Conservation (phyloP, 164 flowering plant species). For the Nymphaea thermarum region DNA sequence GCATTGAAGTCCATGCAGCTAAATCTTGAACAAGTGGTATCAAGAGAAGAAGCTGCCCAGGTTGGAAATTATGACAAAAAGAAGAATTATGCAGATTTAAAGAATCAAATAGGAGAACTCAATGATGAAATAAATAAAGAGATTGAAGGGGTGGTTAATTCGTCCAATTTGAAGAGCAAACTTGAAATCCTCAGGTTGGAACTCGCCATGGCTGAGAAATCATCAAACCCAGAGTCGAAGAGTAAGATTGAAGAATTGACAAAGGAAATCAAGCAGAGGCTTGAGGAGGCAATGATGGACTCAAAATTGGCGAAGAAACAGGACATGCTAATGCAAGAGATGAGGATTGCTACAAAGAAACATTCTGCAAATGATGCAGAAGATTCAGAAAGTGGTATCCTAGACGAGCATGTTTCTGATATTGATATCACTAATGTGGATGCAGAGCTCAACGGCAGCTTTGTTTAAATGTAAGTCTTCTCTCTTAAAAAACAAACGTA, state of each 20-base stretch:
- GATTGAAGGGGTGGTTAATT: slow-evolving; percentile 33
- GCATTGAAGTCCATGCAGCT: slow-evolving; percentile 37
- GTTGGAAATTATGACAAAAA: slow-evolving; percentile 11
- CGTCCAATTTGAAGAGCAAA: slow-evolving; percentile 42
- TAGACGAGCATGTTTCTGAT: not conserved
- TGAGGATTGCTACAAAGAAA: slow-evolving; percentile 17
- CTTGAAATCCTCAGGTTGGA: slow-evolving; percentile 47
- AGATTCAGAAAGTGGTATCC: not conserved
- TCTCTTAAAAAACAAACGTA: too few species aligned
- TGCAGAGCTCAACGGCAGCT: not conserved
- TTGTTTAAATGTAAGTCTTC: not conserved
- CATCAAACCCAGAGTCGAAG: slow-evolving; percentile 31
- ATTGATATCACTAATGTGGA: not conserved
- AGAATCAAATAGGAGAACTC: slow-evolving; percentile 28
- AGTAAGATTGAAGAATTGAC: slow-evolving; percentile 43
- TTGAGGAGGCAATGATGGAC: slow-evolving; percentile 35
- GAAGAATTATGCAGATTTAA: slow-evolving; percentile 14
- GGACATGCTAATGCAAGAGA: slow-evolving; percentile 35
- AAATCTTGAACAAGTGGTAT: slow-evolving; percentile 21
- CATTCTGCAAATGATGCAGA: not conserved
- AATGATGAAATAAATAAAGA: slow-evolving; percentile 27
- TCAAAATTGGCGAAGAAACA: slow-evolving; percentile 35
- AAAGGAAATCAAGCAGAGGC: slow-evolving; percentile 40
- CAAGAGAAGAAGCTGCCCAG: slow-evolving; percentile 9
- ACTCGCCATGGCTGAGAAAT: slow-evolving; percentile 37